Conservation (phyloP, 2,329 filamentous ascomycete species). For the Fusarium sterilihyphosum region DNA sequence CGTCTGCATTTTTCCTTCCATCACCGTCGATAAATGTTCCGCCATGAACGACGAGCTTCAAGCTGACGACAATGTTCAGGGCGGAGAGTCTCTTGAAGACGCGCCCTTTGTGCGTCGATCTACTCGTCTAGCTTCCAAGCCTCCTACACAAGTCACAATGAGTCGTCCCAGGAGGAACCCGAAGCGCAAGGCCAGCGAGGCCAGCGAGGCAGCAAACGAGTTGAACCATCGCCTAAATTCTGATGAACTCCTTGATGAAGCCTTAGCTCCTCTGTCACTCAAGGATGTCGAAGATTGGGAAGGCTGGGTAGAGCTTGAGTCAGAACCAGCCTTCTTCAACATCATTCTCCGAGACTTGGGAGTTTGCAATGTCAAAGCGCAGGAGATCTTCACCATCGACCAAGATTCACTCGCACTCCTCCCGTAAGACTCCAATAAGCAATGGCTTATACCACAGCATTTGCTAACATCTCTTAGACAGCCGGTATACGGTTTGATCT, state of each 20-base stretch:
- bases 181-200: conserved; percentile 57
- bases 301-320: conserved; percentile 87
- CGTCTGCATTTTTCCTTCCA: not conserved
- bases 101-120: conserved; percentile 31
- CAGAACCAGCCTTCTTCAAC: conserved; percentile 90
- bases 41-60: not conserved
- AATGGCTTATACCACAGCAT: not conserved
- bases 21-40: not conserved
- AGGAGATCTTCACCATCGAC: conserved; percentile 81
- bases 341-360: conserved; percentile 83
- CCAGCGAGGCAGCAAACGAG: conserved; percentile 47
- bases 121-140: conserved; percentile 22
- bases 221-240: conserved; percentile 44
- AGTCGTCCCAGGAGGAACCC: conserved; percentile 50
- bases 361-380: conserved; percentile 75
- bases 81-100: not conserved
- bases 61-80: conserved; percentile 21
- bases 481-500: conserved; percentile 86
- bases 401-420: conserved; percentile 69
- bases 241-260: conserved; percentile 56
- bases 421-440: conserved; percentile 57
- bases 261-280: conserved; percentile 58
- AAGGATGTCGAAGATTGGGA: conserved; percentile 70
- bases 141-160: conserved; percentile 20
- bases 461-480: conserved; percentile 58